Base-by-base conservation (phyloP, 1,139 yeast genomes). In the Hansenula anomala region DNA sequence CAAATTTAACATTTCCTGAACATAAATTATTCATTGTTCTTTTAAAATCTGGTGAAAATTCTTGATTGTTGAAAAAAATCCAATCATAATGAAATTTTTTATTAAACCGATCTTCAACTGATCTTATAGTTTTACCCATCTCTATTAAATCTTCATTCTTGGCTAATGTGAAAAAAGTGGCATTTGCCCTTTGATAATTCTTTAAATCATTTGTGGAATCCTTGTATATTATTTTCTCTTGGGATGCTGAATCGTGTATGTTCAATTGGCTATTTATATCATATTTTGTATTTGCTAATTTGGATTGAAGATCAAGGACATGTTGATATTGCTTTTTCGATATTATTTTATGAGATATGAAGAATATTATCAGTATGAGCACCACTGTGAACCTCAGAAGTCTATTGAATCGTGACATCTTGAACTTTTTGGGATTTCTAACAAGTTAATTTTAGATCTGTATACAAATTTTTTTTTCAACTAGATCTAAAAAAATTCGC, bases 41-140 rank as follows among this genome's bases (percentile, higher is more conserved):
- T 49, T 69, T 73, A 60, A 83, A 82, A 36, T 80, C 80, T 13
- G 71, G 71, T 19, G 70, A 60, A 57, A 80, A 83, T 23, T 66
- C 72, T 46, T 72, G 82, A 48, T 83, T 82, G 60, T 83, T 83
- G 43, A 84, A 66, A 55, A 85, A 85, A 12, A 84, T 84, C 94
- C 94, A 85, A 58, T 84, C 92, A 58, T 85, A 85, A 52, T 80
- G 69, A 63, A 61, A 84, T 42, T 75, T 69, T 30, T 65, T 57
- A 64, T 85, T 85, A 67, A 84, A 85, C 34, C 89, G 67, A 56
- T 81, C 87, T 60, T 85, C 92, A 39, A 82, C 69, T 34, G 69
- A 65, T 51, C 78, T 66, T 38, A 78, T 72, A 0, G 82, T 70
- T 28, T 61, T 62, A 33, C 72, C 64, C 38, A 78, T 65, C 64